phyloP scores from a whole-genome alignment of 2,329 filamentous ascomycete genomes.

The Penicillium sp. region DNA sequence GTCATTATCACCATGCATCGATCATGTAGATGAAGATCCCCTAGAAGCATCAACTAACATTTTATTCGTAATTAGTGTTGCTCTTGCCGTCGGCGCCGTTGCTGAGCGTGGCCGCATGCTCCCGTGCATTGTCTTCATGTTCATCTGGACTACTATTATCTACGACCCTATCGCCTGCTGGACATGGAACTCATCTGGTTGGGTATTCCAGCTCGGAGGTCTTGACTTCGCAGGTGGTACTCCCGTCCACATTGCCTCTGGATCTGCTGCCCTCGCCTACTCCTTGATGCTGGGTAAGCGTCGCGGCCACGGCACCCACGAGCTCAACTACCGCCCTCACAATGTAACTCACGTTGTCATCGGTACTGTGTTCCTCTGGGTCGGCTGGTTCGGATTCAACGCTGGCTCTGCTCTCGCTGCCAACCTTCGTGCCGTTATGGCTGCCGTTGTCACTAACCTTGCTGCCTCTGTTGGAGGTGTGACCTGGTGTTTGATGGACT shows the following conservation, averaged over 20 bases:
- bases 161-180: slow-evolving; percentile 94
- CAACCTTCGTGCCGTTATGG: slow-evolving; percentile 83
- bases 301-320: slow-evolving; percentile 78
- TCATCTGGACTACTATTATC: slow-evolving; percentile 84
- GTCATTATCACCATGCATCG: slow-evolving; percentile 34
- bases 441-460: slow-evolving; percentile 80
- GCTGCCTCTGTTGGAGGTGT: slow-evolving; percentile 81
- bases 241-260: slow-evolving; percentile 84
- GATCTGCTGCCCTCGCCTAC: slow-evolving; percentile 80
- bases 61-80: slow-evolving; percentile 56
- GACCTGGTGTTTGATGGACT: slow-evolving; percentile 87
- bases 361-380: slow-evolving; percentile 91
- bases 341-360: slow-evolving; percentile 92
- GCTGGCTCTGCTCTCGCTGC: slow-evolving; percentile 78
- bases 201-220: slow-evolving; percentile 75
- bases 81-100: slow-evolving; percentile 78
- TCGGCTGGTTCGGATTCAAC: slow-evolving; percentile 96
- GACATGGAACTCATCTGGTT: slow-evolving; percentile 86
- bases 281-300: slow-evolving; percentile 88
- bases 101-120: slow-evolving; percentile 86
- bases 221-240: slow-evolving; percentile 89
- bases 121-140: slow-evolving; percentile 88
- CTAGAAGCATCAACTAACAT: slow-evolving; percentile 31
- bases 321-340: slow-evolving; percentile 88
- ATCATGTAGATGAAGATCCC: neutral